Conservation (phyloP, 306 rosid genomes). For the Trifolium repens region DNA sequence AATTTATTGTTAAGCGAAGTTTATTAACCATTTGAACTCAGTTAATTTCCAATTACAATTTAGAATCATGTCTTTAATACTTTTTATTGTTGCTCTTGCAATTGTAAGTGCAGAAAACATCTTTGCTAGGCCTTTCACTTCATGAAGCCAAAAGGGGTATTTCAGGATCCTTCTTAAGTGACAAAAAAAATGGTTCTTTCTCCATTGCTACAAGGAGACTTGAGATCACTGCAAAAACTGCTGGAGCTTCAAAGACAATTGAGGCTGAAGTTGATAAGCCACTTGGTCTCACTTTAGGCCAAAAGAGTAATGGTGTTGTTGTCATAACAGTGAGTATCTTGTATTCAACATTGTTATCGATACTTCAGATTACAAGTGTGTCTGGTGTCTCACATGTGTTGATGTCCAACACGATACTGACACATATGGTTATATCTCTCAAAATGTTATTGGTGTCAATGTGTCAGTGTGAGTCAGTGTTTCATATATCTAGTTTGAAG, state of each 20-base stretch:
- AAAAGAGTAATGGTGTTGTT: conserved; percentile 78
- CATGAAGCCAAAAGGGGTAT: conserved; percentile 67
- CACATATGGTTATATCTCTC: neutral
- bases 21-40: neutral
- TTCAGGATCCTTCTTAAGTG: conserved; percentile 49
- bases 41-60: neutral
- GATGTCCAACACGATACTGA: neutral
- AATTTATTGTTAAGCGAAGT: neutral
- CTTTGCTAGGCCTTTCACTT: conserved; percentile 76
- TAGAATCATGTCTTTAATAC: neutral
- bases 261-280: conserved; percentile 98
- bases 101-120: conserved; percentile 59
- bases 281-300: conserved; percentile 96
- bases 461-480: neutral
- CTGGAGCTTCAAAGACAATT: conserved; percentile 84
- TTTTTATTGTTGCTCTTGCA: neutral
- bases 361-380: neutral
- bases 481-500: neutral
- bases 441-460: neutral
- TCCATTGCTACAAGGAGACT: conserved; percentile 51
- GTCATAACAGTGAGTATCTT: conserved; percentile 70
- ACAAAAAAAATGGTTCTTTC: conserved; percentile 37
- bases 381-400: neutral
- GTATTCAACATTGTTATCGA: neutral
- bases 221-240: conserved; percentile 68